A percentile compares a stretch with the other conserved stretches of the same genome.
These are phyloP conservation scores for Chlorella ohadii DNA, from an alignment of 139 green algal species.

Conservation along the genomic window DNA sequence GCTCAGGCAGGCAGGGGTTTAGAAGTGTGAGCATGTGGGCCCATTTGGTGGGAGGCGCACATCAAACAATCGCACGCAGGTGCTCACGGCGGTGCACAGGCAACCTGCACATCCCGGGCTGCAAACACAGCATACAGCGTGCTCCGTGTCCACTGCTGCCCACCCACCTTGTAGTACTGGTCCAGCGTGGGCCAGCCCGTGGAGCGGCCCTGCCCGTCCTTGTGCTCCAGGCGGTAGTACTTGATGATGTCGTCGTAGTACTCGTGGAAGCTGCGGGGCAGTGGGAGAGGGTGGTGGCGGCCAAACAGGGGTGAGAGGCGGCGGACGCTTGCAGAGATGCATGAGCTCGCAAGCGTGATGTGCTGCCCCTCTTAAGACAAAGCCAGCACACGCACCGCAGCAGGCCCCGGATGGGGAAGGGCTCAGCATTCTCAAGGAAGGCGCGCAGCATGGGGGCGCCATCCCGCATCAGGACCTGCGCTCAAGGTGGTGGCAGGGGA, in stretches of 20 bases:
- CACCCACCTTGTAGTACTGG: constrained; percentile 74
- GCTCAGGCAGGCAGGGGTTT: too few relatives aligned
- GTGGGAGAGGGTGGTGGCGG: background rate
- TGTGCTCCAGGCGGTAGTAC: constrained; percentile 61
- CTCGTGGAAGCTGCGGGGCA: constrained; percentile 54
- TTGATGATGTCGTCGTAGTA: constrained; percentile 76
- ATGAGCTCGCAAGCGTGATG: too few relatives aligned
- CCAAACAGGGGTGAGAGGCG: background rate
- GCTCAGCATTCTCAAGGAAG: constrained; percentile 71
- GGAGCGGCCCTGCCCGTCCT: constrained; percentile 61
- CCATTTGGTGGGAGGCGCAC: too few relatives aligned
- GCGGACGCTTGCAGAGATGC: too few relatives aligned
- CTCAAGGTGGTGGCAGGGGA: too few relatives aligned
- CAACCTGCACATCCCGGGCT: too few relatives aligned
- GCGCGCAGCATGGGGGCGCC: constrained; percentile 61
- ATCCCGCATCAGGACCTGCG: constrained; percentile 72
- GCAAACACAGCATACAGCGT: too few relatives aligned
- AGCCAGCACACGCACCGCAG: too few relatives aligned
- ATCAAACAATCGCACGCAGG: too few relatives aligned
- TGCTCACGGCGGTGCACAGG: too few relatives aligned
- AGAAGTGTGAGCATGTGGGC: too few relatives aligned
- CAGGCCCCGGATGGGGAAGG: constrained; percentile 87
- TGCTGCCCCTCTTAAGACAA: too few relatives aligned
- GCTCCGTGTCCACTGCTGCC: background rate
- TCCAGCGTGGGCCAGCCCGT: constrained; percentile 89